Evolutionary conservation across 2,329 filamentous ascomycete species (phyloP), one percentile per base, ranked within the genome.

Genomic region (Fusarium tricinctum): DNA sequence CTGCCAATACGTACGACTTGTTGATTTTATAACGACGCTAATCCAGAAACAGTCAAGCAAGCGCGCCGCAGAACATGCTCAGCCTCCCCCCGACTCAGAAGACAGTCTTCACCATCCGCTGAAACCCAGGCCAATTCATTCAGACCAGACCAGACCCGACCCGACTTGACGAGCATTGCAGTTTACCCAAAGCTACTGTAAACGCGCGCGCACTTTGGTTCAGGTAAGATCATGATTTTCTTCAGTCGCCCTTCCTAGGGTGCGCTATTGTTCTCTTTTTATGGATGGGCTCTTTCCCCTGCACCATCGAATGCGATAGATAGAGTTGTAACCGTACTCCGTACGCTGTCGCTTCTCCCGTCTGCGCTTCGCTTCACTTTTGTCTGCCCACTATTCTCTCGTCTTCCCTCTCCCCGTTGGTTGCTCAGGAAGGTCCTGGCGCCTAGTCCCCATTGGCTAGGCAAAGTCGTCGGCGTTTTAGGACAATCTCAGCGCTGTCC

Each of bases 71-170:
- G 51, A 55, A 63, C 54, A 67, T 64, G 56, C 63, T 70, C 66
- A 62, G 58, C 72, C 66, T 73, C 58, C 49, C 61, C 60, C 58
- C 71, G 67, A 71, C 66, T 63, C 57, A 68, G 58, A 66, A 60
- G 66, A 66, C 66, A 59, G 74, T 75, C 73, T 75, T 76, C 72
- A 70, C 66, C 68, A 63, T 70, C 66, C 64, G 68, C 73, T 74
- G 74, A 76, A 74, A 76, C 74, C 70, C 72, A 76, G 73, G 70
- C 75, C 69, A 76, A 73, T 72, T 69, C 73, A 47, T 58, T 55
- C 55, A 58, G 55, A 58, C 39, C 32, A 28, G 51, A 58, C 38
- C 55, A 58, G 55, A 58, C 39, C 32, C 19, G 51, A 58, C 38
- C 44, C 33, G 44, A 64, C 59, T 58, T 72, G 73, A 75, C 64